Conservation (phyloP, 768 basidiomycete species). For the Cyclocybe aegerita region DNA sequence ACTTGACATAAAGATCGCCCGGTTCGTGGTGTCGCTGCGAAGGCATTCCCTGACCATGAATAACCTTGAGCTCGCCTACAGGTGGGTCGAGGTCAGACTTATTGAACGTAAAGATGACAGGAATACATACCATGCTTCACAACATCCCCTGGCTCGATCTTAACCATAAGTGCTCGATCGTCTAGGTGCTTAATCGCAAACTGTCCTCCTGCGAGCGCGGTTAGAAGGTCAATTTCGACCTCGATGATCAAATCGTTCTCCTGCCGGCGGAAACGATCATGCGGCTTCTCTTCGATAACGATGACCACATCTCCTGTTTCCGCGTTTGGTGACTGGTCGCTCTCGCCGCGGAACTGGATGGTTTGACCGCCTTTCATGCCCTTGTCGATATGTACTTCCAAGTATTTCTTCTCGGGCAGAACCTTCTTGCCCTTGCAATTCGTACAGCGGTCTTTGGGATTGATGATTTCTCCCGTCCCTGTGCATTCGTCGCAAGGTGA, state of each 20-base stretch:
- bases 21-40: constrained; percentile 97
- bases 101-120: not conserved
- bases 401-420: constrained; percentile 89
- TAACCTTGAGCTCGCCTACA: constrained; percentile 80
- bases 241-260: constrained; percentile 86
- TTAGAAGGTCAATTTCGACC: constrained; percentile 90
- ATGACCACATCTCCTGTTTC: constrained; percentile 95
- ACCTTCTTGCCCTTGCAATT: constrained; percentile 96
- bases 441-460: constrained; percentile 88
- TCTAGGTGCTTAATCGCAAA: constrained; percentile 92
- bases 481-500: constrained; percentile 91
- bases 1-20: constrained; percentile 88
- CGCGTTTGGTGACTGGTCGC: constrained; percentile 86
- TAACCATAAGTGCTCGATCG: constrained; percentile 83
- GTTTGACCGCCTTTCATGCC: constrained; percentile 96
- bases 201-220: constrained; percentile 89
- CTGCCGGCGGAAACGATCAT: constrained; percentile 84
- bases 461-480: constrained; percentile 95
- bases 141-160: constrained; percentile 85
- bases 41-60: constrained; percentile 97
- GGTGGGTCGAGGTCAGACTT: constrained; percentile 4
- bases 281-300: constrained; percentile 90
- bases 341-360: constrained; percentile 85
- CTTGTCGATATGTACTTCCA: constrained; percentile 98
- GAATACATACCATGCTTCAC: constrained; percentile 81